These are phyloP conservation scores for Trypanosoma grayi DNA, from an alignment of 208 protist genomes.

Conservation along the genomic window DNA sequence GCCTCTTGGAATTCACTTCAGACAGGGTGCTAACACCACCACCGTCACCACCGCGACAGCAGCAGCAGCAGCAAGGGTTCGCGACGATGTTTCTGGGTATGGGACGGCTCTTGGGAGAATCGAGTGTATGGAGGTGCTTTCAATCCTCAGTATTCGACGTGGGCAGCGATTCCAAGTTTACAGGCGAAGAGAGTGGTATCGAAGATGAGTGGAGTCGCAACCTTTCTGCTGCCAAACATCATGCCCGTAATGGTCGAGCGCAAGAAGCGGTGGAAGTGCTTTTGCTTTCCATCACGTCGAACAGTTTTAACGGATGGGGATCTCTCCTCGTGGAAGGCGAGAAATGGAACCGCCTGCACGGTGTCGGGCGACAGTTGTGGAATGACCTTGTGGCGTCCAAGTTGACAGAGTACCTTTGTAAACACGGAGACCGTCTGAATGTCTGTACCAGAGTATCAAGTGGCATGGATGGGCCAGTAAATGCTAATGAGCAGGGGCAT, in stretches of 20 bases:
- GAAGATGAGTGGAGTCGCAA: background rate
- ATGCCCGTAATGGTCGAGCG: background rate
- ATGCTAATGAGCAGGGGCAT: background rate
- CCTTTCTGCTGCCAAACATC: slow-evolving; percentile 3
- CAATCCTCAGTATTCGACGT: no score
- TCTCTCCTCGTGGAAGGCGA: slow-evolving; percentile 10
- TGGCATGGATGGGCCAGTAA: no score
- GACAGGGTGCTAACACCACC: no score
- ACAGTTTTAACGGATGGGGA: slow-evolving; percentile 13
- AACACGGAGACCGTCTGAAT: no score
- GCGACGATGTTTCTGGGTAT: no score
- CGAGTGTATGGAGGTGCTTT: no score
- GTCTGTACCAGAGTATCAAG: no score
- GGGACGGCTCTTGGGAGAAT: no score
- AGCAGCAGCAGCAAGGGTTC: no score
- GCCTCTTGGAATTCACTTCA: no score
- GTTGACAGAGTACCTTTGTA: slow-evolving; percentile 4
- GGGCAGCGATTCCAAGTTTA: no score
- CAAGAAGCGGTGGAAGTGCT: slow-evolving; percentile 7
- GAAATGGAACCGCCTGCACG: slow-evolving; percentile 13
- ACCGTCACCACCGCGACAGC: no score
- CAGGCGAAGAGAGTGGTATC: background rate
- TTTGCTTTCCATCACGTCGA: slow-evolving; percentile 17
- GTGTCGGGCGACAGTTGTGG: slow-evolving; percentile 6
- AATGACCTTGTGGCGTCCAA: slow-evolving; percentile 13